These are phyloP conservation scores for Botryotinia globosa DNA, from an alignment of 2,329 filamentous ascomycete genomes.

Conservation along the genomic window DNA sequence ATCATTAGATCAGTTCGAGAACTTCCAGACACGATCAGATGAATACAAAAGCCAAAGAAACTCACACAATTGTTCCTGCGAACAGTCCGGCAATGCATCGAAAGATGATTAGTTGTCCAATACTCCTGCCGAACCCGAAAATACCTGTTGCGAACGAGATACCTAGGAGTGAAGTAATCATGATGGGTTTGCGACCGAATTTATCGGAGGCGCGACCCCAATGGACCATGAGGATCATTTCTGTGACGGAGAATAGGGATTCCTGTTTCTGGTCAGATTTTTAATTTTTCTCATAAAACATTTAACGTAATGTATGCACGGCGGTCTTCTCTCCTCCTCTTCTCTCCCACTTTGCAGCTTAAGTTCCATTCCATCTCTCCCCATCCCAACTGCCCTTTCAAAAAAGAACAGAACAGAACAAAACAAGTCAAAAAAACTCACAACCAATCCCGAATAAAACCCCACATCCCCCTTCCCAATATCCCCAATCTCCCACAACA, in stretches of 20 bases:
- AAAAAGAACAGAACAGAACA: not conserved
- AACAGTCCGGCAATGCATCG: slow-evolving; percentile 72
- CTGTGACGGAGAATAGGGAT: slow-evolving; percentile 69
- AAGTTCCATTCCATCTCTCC: not conserved
- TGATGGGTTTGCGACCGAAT: slow-evolving; percentile 68
- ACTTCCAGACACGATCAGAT: not conserved
- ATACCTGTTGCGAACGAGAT: slow-evolving; percentile 58
- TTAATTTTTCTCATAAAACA: not conserved
- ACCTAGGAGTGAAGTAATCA: slow-evolving; percentile 65
- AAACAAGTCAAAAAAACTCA: slow-evolving; percentile 19
- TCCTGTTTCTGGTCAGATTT: slow-evolving; percentile 40
- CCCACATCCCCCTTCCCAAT: slow-evolving; percentile 66
- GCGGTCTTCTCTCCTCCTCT: not conserved
- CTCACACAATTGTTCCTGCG: slow-evolving; percentile 65
- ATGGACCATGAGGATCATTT: slow-evolving; percentile 73
- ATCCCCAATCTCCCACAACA: slow-evolving; percentile 66
- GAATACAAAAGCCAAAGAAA: not conserved
- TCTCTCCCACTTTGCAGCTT: no score
- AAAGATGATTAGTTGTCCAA: slow-evolving; percentile 74
- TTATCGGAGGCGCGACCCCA: slow-evolving; percentile 70
- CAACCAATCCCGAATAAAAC: slow-evolving; percentile 74
- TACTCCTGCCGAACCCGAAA: slow-evolving; percentile 64
- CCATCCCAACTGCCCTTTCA: not conserved
- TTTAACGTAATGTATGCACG: not conserved
- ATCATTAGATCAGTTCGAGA: not conserved